Percentiles rank a stretch among this genome's conserved stretches.
phyloP scores from a whole-genome alignment of 1,284 basidiomycete species.

The Malassezia japonica region DNA sequence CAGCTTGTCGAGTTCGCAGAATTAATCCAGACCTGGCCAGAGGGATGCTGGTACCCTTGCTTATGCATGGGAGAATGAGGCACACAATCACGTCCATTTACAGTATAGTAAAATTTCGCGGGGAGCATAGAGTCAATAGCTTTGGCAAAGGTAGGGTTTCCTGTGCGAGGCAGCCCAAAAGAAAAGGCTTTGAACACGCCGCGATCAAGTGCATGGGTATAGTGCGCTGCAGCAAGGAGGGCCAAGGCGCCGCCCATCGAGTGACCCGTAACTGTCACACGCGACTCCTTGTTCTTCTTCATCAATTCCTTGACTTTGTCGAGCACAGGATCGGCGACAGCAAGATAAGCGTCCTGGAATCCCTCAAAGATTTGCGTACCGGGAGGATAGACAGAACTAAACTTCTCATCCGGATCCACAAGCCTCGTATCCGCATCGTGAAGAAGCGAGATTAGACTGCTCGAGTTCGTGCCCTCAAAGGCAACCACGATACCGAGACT shows the following conservation, averaged over 20 bases:
- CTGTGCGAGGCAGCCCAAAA: constrained; percentile 32
- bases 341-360: constrained; percentile 34
- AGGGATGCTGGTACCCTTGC: constrained; percentile 26
- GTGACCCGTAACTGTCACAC: constrained; percentile 30
- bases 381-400: constrained; percentile 18
- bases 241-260: constrained; percentile 36
- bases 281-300: constrained; percentile 16
- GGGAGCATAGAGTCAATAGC: constrained; percentile 25
- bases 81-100: constrained; percentile 29
- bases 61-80: constrained; percentile 23
- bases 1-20: constrained; percentile 24
- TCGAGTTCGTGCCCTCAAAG: constrained; percentile 32
- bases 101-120: constrained; percentile 24
- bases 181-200: constrained; percentile 19
- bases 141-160: constrained; percentile 27
- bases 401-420: constrained; percentile 20
- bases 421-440: constrained; percentile 25
- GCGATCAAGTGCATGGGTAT: constrained; percentile 21
- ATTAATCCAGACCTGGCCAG: constrained; percentile 34
- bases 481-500: constrained; percentile 27
- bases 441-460: constrained; percentile 22
- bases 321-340: constrained; percentile 23
- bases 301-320: constrained; percentile 25
- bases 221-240: constrained; percentile 26
- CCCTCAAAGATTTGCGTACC: constrained; percentile 24